These are phyloP conservation scores for Tilletiaria anomala DNA, from an alignment of 1,284 basidiomycete species.

Conservation along the genomic window DNA sequence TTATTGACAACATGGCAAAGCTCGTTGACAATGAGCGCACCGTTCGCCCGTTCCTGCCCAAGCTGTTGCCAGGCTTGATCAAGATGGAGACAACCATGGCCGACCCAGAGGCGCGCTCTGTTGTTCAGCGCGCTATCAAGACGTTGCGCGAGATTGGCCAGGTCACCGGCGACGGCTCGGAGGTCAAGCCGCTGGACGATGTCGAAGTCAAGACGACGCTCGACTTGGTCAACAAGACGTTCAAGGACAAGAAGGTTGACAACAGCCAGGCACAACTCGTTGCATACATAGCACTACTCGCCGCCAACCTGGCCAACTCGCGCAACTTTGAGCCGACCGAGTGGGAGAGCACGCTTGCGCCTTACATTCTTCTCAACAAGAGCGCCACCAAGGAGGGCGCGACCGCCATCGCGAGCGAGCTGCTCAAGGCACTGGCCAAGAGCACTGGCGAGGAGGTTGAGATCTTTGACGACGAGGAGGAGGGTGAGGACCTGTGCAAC, in stretches of 20 bases:
- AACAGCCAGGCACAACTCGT: conserved; percentile 19
- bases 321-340: conserved; percentile 38
- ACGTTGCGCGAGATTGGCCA: conserved; percentile 37
- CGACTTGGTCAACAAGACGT: conserved; percentile 24
- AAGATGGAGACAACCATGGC: conserved; percentile 39
- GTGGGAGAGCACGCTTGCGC: conserved; percentile 33
- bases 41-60: conserved; percentile 39
- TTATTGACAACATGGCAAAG: conserved; percentile 41
- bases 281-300: conserved; percentile 30
- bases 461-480: conserved; percentile 40
- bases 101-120: conserved; percentile 37
- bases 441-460: conserved; percentile 36
- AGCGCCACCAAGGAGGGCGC: conserved; percentile 26
- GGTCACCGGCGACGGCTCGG: conserved; percentile 35
- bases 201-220: conserved; percentile 22
- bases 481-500: conserved; percentile 40
- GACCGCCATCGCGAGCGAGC: conserved; percentile 16
- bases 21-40: conserved; percentile 41
- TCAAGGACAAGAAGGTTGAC: conserved; percentile 20
- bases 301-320: conserved; percentile 37
- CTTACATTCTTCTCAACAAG: conserved; percentile 36
- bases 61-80: conserved; percentile 39
- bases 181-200: conserved; percentile 37
- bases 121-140: conserved; percentile 38
- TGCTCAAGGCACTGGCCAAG: conserved; percentile 34